phyloP scores from a whole-genome alignment of 2,329 filamentous ascomycete genomes.

The Calonectria henricotiae region DNA sequence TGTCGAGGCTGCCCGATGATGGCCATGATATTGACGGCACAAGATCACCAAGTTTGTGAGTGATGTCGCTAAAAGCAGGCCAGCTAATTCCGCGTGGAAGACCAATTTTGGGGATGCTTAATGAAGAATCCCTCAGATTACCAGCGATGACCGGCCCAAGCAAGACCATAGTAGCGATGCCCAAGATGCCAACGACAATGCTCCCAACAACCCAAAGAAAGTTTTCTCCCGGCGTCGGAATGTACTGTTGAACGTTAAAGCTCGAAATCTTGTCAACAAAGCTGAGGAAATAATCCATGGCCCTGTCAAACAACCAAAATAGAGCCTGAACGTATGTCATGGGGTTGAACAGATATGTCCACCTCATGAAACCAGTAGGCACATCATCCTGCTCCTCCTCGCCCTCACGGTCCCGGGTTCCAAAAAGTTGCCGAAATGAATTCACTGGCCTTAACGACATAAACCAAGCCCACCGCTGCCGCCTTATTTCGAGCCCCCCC shows the following conservation, averaged over 20 bases:
- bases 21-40: constrained; percentile 54
- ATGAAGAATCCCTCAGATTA: constrained; percentile 23
- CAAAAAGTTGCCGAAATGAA: constrained; percentile 28
- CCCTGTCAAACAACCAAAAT: constrained; percentile 46
- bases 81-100: constrained; percentile 33
- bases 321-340: constrained; percentile 54
- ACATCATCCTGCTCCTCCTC: constrained; percentile 23
- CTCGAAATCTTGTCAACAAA: constrained; percentile 42
- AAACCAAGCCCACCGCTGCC: constrained; percentile 46
- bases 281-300: constrained; percentile 44
- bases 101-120: constrained; percentile 27
- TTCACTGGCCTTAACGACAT: constrained; percentile 45
- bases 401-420: constrained; percentile 15
- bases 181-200: constrained; percentile 25
- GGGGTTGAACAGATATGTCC: constrained; percentile 54
- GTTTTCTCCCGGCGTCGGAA: constrained; percentile 5
- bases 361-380: constrained; percentile 40
- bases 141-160: constrained; percentile 19
- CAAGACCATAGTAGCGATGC: constrained; percentile 29
- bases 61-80: constrained; percentile 40
- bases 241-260: constrained; percentile 12
- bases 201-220: constrained; percentile 22
- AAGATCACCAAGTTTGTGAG: constrained; percentile 44
- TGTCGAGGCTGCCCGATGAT: constrained; percentile 42
- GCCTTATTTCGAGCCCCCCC: constrained; percentile 35